phyloP scores from a whole-genome alignment of 2,329 filamentous ascomycete genomes.

The Penicillium corylophilum region DNA sequence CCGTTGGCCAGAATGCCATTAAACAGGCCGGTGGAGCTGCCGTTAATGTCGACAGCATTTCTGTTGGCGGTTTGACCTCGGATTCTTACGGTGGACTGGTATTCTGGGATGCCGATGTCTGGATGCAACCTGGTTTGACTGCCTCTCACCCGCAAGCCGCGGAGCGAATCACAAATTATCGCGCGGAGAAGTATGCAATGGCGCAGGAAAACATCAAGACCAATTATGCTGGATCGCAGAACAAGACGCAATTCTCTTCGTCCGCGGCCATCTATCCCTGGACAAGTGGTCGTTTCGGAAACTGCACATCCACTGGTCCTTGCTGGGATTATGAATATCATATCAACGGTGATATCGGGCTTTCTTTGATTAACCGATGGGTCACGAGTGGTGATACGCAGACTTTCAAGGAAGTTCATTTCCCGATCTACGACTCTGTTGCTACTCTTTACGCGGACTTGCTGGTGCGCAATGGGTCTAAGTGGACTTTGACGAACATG shows the following conservation, averaged over 20 bases:
- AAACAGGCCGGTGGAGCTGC: conserved; percentile 49
- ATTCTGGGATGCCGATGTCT: conserved; percentile 67
- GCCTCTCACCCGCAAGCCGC: conserved; percentile 62
- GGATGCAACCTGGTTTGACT: conserved; percentile 67
- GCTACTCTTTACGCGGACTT: conserved; percentile 62
- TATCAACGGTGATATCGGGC: conserved; percentile 67
- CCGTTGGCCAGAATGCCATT: conserved; percentile 54
- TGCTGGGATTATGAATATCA: conserved; percentile 74
- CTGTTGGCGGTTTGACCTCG: conserved; percentile 66
- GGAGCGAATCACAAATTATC: conserved; percentile 64
- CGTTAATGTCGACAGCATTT: conserved; percentile 62
- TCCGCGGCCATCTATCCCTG: conserved; percentile 65
- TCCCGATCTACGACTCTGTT: conserved; percentile 64
- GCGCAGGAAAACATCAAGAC: conserved; percentile 60
- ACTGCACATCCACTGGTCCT: conserved; percentile 63
- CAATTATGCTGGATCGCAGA: conserved; percentile 59
- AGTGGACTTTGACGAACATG: conserved; percentile 59
- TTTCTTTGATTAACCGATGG: conserved; percentile 62
- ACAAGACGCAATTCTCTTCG: conserved; percentile 56
- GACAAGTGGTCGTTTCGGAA: conserved; percentile 66
- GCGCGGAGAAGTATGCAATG: conserved; percentile 58
- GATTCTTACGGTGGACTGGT: conserved; percentile 66
- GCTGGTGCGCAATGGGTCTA: conserved; percentile 59
- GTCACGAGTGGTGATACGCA: conserved; percentile 58
- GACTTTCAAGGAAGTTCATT: conserved; percentile 56